Conservation (phyloP, 257 asterid species). For the Galeopsis tetrahit region DNA sequence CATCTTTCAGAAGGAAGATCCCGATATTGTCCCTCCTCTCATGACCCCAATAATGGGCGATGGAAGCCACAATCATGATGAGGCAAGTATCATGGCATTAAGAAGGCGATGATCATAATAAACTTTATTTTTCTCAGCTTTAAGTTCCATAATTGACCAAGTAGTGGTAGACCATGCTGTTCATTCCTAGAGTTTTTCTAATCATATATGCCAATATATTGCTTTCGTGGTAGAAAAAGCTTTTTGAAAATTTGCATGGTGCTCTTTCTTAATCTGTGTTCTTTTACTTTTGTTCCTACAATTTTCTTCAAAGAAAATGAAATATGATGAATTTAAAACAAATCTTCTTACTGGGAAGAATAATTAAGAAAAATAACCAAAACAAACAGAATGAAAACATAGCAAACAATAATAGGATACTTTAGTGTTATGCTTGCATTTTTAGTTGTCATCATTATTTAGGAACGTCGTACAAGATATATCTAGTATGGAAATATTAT, state of each 20-base stretch:
- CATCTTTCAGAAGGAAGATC: slow-evolving; percentile 91
- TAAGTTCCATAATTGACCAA: slow-evolving; percentile 18
- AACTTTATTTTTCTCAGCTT: slow-evolving; percentile 25
- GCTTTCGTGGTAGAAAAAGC: slow-evolving; percentile 23
- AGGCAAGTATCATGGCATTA: slow-evolving; percentile 61
- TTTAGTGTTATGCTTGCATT: neutral
- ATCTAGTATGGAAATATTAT: slow-evolving; percentile 25
- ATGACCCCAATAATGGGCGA: slow-evolving; percentile 76
- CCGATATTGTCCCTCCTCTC: slow-evolving; percentile 89
- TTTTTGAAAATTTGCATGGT: slow-evolving; percentile 3
- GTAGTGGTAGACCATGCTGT: slow-evolving; percentile 1
- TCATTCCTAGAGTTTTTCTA: neutral
- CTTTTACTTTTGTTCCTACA: slow-evolving; percentile 15
- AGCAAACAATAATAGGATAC: slow-evolving; percentile 4
- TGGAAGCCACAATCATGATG: slow-evolving; percentile 65
- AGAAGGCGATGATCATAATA: slow-evolving; percentile 29
- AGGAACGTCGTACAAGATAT: slow-evolving; percentile 10
- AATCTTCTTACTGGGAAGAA: slow-evolving; percentile 3
- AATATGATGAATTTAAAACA: neutral
- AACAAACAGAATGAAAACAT: neutral
- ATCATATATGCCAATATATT: slow-evolving; percentile 18
- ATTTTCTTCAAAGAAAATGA: slow-evolving; percentile 15
- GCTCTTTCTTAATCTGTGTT: slow-evolving; percentile 23
- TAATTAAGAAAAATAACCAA: neutral
- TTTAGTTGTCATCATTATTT: slow-evolving; percentile 10